Conservation (phyloP, 2,329 filamentous ascomycete genomes). For the Epichloe sibirici region DNA sequence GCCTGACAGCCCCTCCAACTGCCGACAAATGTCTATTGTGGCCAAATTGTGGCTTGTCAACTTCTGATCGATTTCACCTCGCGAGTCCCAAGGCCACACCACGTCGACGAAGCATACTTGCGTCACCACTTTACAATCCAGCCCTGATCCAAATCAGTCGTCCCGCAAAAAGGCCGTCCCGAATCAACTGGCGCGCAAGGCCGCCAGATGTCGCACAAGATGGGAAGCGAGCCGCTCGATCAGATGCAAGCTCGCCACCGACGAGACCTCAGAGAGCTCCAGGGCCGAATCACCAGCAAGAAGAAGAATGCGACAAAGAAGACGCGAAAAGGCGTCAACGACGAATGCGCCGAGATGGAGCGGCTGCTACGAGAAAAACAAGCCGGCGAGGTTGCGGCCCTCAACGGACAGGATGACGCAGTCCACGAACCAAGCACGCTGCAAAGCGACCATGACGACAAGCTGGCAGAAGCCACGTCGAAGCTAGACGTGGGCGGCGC, state of each 20-base stretch:
- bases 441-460: constrained; percentile 3
- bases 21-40: no score
- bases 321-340: constrained; percentile 62
- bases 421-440: neutral
- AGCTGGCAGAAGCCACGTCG: constrained; percentile 5
- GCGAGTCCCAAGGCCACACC: no score
- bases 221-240: constrained; percentile 49
- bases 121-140: no score
- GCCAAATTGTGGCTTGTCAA: no score
- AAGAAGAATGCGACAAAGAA: constrained; percentile 94
- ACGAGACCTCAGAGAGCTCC: constrained; percentile 79
- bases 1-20: no score
- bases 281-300: constrained; percentile 78
- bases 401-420: constrained; percentile 11
- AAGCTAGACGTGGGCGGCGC: neutral
- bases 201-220: constrained; percentile 3
- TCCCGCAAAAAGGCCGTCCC: no score
- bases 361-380: constrained; percentile 54
- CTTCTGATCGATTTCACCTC: no score
- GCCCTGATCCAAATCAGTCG: no score
- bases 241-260: constrained; percentile 69
- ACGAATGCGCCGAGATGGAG: constrained; percentile 64
- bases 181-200: no score
- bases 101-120: no score
- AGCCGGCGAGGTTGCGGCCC: constrained; percentile 40